Base-by-base conservation (phyloP, 169 alveolate species). In the Cryptosporidium felis region DNA sequence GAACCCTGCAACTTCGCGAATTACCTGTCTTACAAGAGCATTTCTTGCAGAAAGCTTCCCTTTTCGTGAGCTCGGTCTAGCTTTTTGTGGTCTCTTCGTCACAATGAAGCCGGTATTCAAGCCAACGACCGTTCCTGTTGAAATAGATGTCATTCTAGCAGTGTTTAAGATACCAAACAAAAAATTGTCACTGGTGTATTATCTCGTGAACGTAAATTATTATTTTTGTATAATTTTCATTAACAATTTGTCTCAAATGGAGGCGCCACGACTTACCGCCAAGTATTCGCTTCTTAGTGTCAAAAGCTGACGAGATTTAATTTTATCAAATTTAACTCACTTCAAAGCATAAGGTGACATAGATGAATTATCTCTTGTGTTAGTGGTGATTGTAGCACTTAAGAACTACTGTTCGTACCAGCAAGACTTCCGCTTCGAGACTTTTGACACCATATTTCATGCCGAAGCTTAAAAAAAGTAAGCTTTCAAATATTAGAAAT, bases 1-100 rank as follows among this genome's bases (percentile, higher is more conserved):
- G 88, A 97, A 97, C 46, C 99, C 99, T 40, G 97, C 92, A 41
- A 98, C 99, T 92, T 96, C 99, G 81, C 98, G 94, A 80, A 96
- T 94, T 38, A 96, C 96, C 91, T 96, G 96, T 80, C 98, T 93
- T 47, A 96, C 95, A 44, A 95, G 80, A n/a, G 91, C 91, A 38
- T 94, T 94, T 91, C 97, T 94, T 90, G 94, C 95, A 45, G 97
- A 94, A 47, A 92, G 93, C 59, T 90, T 82, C 28, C 97, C 98
- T 91, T 92, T 93, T 80, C 95, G 93, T 60, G 93, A 88, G 46
- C 96, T 92, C 14, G 96, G 95, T 80, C 94, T 90, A 49, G 85
- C 88, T 51, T 82, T 42, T 62, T 92, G 90, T 59, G 91, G 82
- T 90, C 91, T 80, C 44, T 91, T 92, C 23, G 95, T 93, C 34